phyloP scores from a whole-genome alignment of 2,329 filamentous ascomycete genomes.

The Neurospora crassa region DNA sequence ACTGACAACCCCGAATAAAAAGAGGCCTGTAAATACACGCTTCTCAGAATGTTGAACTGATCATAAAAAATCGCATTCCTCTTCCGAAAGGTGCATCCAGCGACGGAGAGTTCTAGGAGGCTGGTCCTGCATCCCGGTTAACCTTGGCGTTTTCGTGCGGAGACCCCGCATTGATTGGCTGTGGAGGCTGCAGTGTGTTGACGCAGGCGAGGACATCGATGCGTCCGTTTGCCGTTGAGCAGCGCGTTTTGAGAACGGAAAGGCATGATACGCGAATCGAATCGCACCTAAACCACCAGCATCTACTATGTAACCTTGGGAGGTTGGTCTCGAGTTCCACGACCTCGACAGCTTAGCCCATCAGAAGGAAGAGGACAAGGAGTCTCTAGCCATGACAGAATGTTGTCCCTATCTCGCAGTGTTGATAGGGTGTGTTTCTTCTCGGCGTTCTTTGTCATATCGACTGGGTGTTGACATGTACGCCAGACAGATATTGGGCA shows the following conservation, averaged over 20 bases:
- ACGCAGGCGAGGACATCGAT: not conserved
- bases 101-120: not conserved
- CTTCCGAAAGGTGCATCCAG: constrained; percentile 4
- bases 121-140: not conserved
- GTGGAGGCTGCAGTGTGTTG: not conserved
- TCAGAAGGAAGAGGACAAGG: not conserved
- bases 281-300: not conserved
- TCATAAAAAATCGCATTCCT: not conserved
- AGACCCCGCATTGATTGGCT: not conserved
- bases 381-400: not conserved
- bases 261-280: not conserved
- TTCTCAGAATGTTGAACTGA: not conserved
- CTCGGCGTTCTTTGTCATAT: not conserved
- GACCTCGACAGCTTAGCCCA: not conserved
- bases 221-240: not conserved
- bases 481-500: not conserved
- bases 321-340: not conserved
- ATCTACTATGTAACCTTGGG: not conserved
- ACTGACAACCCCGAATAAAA: not conserved
- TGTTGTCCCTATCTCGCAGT: not conserved
- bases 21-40: not conserved
- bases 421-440: not conserved
- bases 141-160: not conserved
- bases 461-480: not conserved
- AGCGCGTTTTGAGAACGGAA: not conserved